Percentiles rank a stretch among this genome's conserved stretches.
Evolutionary conservation across 2,329 filamentous ascomycete genomes (phyloP).

Genomic region (Penicillium corylophilum): DNA sequence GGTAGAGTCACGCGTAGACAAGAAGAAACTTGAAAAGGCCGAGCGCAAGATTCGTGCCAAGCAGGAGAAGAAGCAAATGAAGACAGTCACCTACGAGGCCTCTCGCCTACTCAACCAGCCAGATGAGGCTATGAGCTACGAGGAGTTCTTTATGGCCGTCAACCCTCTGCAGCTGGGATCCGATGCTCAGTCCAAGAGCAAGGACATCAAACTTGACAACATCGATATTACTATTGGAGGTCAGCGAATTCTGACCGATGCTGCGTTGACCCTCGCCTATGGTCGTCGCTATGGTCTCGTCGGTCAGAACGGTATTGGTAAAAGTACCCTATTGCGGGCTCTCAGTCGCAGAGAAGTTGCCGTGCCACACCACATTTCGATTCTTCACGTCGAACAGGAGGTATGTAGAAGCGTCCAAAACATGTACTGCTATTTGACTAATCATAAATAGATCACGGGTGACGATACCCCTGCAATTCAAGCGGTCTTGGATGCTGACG

Average conservation of each 20-base stretch:
- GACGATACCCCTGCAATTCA: conserved; percentile 94
- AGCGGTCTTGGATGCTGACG: conserved; percentile 93
- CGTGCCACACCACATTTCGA: conserved; percentile 96
- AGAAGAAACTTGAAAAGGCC: conserved; percentile 98
- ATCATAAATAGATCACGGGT: conserved; percentile 68
- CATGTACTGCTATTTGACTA: conserved; percentile 5
- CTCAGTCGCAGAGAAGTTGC: conserved; percentile 89
- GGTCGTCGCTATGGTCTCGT: conserved; percentile 94
- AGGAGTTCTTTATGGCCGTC: conserved; percentile 99
- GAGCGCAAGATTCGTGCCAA: conserved; percentile 97
- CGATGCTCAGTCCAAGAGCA: conserved; percentile 76
- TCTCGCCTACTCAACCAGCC: conserved; percentile 82
- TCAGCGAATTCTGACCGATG: conserved; percentile 84
- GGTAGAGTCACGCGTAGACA: conserved; percentile 95
- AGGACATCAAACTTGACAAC: conserved; percentile 97
- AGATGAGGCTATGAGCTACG: conserved; percentile 84
- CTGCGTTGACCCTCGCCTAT: conserved; percentile 84
- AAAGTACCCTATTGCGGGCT: conserved; percentile 89
- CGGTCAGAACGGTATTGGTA: conserved; percentile 98
- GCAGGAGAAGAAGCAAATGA: conserved; percentile 97
- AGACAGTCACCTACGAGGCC: conserved; percentile 96
- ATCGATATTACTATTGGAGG: conserved; percentile 93
- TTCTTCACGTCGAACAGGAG: conserved; percentile 98
- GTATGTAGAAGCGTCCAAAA: conserved; percentile 48
- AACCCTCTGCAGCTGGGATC: conserved; percentile 88